Conservation (phyloP, 331 rosid species). For the Acacia pycnantha region DNA sequence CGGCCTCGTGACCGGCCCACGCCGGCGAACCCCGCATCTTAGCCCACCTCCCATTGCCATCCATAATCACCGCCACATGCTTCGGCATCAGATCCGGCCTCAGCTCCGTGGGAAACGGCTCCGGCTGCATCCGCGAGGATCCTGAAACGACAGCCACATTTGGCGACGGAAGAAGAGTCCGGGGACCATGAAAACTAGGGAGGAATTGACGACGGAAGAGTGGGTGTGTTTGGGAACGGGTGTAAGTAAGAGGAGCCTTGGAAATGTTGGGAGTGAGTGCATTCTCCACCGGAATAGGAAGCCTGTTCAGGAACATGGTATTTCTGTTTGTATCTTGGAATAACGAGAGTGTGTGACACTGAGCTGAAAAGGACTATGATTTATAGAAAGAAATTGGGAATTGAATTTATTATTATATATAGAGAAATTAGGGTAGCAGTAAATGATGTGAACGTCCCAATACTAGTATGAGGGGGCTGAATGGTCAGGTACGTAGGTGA, state of each 20-base stretch:
- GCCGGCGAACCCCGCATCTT: constrained; percentile 40
- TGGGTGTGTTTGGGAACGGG: constrained; percentile 16
- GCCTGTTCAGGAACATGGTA: constrained; percentile 31
- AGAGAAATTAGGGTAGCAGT: too few species aligned
- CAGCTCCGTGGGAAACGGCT: constrained; percentile 39
- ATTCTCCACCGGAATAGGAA: constrained; percentile 19
- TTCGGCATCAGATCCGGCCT: constrained; percentile 63
- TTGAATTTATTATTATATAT: too few species aligned
- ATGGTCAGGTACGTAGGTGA: too few species aligned
- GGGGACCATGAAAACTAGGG: neutral
- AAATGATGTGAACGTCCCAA: too few species aligned
- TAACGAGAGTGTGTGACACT: too few species aligned
- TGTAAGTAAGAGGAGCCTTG: neutral
- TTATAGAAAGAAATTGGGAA: too few species aligned
- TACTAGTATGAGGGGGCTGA: too few species aligned
- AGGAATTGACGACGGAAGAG: constrained; percentile 1
- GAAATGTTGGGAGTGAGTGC: neutral
- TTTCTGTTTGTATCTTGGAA: too few species aligned
- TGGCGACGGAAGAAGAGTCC: neutral
- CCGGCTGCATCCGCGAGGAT: neutral
- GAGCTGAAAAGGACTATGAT: too few species aligned
- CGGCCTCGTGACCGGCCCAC: constrained; percentile 60
- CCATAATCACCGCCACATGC: constrained; percentile 92
- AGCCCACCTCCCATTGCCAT: constrained; percentile 88
- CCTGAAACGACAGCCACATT: neutral